Base-by-base conservation (phyloP, 78 protist genomes). In the Tieghemostelium lacteum region DNA sequence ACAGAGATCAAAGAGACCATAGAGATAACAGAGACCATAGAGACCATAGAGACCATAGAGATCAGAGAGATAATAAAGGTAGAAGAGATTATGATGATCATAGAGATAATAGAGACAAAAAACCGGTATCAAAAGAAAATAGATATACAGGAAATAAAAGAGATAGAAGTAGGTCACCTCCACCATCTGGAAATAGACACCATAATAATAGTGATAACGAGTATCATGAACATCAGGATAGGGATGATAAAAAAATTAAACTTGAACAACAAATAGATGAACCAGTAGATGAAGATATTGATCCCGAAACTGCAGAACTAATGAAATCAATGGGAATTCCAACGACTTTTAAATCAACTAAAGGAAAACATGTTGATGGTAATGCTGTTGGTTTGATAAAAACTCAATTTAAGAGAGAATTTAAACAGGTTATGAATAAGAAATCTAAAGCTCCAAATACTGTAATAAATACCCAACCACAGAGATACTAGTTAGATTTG, bases 401-500 rank as follows among this genome's bases (percentile, higher is more conserved):
- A 71, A 31, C 39, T 33, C 60, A 45, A 50, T 50, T 52, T 50
- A 71, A 54, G 33, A 71, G 77, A 71, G 77, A 71, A 34, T 71
- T 26, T 34, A 71, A 63, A 52, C 77, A 71, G 50, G 45, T 50
- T 71, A 71, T 71, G 77, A 71, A 71, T 57, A 71, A 71, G 33
- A 71, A 33, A 55, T 6, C 10, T n/a, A n/a, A n/a, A n/a, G n/a
- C n/a, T n/a, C n/a, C n/a, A n/a, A n/a, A n/a, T n/a, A n/a, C n/a
- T n/a, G n/a, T n/a, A n/a, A n/a, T n/a, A n/a, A n/a, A n/a, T n/a
- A n/a, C n/a, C n/a, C n/a, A n/a, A n/a, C n/a, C n/a, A n/a, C n/a
- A n/a, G n/a, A n/a, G n/a, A n/a, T n/a, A n/a, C n/a, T n/a, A n/a
- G n/a, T n/a, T n/a, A n/a, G n/a, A n/a, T n/a, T n/a, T n/a, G n/a